These are phyloP conservation scores for Candida nanaspora DNA, from an alignment of 805 yeast species.

Conservation along the genomic window DNA sequence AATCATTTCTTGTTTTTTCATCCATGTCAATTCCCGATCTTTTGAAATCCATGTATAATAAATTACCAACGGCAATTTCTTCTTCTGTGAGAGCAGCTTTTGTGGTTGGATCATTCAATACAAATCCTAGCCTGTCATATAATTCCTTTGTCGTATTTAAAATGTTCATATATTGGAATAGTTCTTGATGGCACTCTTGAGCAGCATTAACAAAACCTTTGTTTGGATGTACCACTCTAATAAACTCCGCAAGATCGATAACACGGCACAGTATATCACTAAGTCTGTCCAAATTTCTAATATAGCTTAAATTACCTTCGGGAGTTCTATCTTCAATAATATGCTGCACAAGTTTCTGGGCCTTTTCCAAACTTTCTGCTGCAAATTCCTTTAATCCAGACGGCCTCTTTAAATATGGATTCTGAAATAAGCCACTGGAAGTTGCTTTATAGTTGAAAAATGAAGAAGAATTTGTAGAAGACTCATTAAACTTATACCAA, in stretches of 20 bases:
- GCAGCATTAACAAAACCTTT: slow-evolving; percentile 68
- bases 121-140: slow-evolving; percentile 50
- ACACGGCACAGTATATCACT: slow-evolving; percentile 88
- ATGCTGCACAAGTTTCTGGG: slow-evolving; percentile 52
- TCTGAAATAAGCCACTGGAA: slow-evolving; percentile 63
- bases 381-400: slow-evolving; percentile 66
- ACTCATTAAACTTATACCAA: slow-evolving; percentile 45
- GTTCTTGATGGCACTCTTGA: slow-evolving; percentile 75
- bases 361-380: slow-evolving; percentile 52
- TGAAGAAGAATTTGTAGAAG: slow-evolving; percentile 11
- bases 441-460: slow-evolving; percentile 17
- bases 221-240: slow-evolving; percentile 82
- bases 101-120: slow-evolving; percentile 36
- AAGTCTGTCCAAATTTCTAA: slow-evolving; percentile 68
- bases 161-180: slow-evolving; percentile 92
- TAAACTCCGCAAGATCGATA: slow-evolving; percentile 88
- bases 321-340: slow-evolving; percentile 41
- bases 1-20: slow-evolving; percentile 52
- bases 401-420: slow-evolving; percentile 63
- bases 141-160: slow-evolving; percentile 78
- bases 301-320: slow-evolving; percentile 40
- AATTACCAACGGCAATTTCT: slow-evolving; percentile 75
- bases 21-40: slow-evolving; percentile 85
- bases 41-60: slow-evolving; percentile 77
- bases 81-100: slow-evolving; percentile 47